These are phyloP conservation scores for Striga asiatica DNA, from an alignment of 257 asterid genomes.

Conservation along the genomic window DNA sequence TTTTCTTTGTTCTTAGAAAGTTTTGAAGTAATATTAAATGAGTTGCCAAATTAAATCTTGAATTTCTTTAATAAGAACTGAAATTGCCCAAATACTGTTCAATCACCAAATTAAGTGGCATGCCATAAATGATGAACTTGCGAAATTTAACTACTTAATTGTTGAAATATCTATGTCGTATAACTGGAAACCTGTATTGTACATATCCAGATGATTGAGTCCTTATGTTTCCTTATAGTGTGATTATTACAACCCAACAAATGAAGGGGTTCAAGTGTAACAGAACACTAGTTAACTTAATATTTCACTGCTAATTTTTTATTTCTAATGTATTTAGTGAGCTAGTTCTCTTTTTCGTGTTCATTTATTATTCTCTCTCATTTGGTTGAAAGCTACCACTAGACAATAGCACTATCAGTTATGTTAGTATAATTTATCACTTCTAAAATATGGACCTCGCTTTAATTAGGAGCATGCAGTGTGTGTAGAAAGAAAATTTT, in stretches of 20 bases:
- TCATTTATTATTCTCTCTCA: not conserved
- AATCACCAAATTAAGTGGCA: not conserved
- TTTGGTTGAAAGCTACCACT: not conserved
- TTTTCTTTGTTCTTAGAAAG: not conserved
- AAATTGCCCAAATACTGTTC: conserved; percentile 3
- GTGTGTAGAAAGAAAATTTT: not conserved
- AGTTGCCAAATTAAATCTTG: not conserved
- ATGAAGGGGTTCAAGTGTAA: too few relatives aligned
- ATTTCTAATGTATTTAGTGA: not conserved
- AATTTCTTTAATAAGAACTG: not conserved
- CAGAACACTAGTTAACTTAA: not conserved
- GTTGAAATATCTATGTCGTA: not conserved
- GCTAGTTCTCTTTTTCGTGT: not conserved
- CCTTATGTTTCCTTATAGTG: too few relatives aligned
- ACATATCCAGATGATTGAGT: too few relatives aligned
- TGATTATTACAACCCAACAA: too few relatives aligned
- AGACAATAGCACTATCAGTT: too few relatives aligned
- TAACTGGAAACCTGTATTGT: too few relatives aligned
- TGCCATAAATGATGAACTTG: not conserved
- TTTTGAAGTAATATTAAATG: not conserved
- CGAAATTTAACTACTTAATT: not conserved
- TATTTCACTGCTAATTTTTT: not conserved
- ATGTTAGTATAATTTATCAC: not conserved
- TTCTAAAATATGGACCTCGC: not conserved
- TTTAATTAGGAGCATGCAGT: not conserved